Percentiles rank a stretch among this genome's conserved stretches.
Conservation (phyloP, 2,329 filamentous ascomycete genomes). For the Talaromyces marneffei region DNA sequence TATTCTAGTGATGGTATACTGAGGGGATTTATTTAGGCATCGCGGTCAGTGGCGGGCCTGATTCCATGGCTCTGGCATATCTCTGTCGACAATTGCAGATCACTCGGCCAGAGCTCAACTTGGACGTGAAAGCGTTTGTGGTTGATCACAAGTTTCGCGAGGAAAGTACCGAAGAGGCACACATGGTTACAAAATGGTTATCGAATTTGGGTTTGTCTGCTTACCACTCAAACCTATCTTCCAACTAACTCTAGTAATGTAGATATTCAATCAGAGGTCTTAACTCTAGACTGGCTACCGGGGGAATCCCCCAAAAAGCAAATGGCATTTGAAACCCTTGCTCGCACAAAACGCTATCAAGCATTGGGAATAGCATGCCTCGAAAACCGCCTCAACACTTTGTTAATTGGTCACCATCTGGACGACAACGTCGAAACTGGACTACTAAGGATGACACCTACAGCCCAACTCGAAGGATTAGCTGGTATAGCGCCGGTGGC, state of each 20-base stretch:
- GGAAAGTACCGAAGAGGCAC: conserved; percentile 51
- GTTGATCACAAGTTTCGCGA: conserved; percentile 57
- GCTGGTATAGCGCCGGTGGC: conserved; percentile 60
- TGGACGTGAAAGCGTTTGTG: conserved; percentile 50
- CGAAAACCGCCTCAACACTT: conserved; percentile 46
- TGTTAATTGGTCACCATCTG: conserved; percentile 79
- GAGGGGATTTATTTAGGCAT: conserved; percentile 49
- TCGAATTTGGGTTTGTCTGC: conserved; percentile 36
- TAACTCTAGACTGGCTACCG: conserved; percentile 49
- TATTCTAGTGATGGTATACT: background rate
- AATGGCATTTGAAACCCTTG: conserved; percentile 69
- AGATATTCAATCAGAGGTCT: conserved; percentile 33
- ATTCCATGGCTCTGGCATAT: conserved; percentile 92
- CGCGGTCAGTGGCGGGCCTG: conserved; percentile 85
- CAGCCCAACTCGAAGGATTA: conserved; percentile 65
- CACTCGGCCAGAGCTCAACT: conserved; percentile 17
- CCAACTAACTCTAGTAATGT: background rate
- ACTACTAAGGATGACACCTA: conserved; percentile 66
- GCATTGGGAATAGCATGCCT: conserved; percentile 59
- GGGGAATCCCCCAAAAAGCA: conserved; percentile 37
- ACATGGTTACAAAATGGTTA: conserved; percentile 45
- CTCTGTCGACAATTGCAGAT: conserved; percentile 55
- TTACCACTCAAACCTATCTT: too few species aligned
- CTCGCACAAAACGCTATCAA: conserved; percentile 68
- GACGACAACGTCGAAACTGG: conserved; percentile 92